Percentiles rank a stretch among this genome's conserved stretches.
phyloP scores from a whole-genome alignment of 495 filamentous ascomycete genomes.

The Clavariopsis aquatica region DNA sequence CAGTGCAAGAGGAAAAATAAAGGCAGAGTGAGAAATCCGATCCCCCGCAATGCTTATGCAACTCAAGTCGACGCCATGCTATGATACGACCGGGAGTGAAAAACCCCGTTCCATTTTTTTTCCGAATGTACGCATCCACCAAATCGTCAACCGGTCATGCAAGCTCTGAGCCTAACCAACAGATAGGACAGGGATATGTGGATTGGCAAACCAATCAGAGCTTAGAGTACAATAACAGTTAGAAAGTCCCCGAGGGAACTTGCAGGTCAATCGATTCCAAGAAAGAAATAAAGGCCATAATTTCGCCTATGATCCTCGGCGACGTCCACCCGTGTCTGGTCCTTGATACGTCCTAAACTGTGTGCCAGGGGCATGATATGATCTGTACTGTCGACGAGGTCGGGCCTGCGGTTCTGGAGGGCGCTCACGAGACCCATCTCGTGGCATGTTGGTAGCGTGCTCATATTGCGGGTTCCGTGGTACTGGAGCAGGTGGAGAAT shows the following conservation, averaged over 20 bases:
- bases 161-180: neutral
- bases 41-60: neutral
- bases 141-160: neutral
- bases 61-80: neutral
- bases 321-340: slow-evolving; percentile 9
- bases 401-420: slow-evolving; percentile 2
- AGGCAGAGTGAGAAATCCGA: neutral
- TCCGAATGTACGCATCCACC: neutral
- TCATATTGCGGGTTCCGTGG: slow-evolving; percentile 7
- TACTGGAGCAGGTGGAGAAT: neutral
- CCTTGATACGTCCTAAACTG: slow-evolving; percentile 27
- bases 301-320: neutral
- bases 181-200: neutral
- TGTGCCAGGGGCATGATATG: slow-evolving; percentile 22
- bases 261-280: neutral
- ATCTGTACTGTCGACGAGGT: slow-evolving; percentile 12
- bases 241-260: neutral
- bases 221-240: slow-evolving; percentile 1
- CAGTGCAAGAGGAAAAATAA: neutral
- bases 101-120: neutral
- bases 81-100: neutral
- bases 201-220: neutral
- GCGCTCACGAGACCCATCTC: slow-evolving; percentile 6
- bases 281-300: neutral
- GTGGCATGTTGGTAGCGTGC: neutral